Percentiles rank a stretch among this genome's conserved stretches.
phyloP scores from a whole-genome alignment of 2,329 filamentous ascomycete species.

The Neocucurbitaria cava region DNA sequence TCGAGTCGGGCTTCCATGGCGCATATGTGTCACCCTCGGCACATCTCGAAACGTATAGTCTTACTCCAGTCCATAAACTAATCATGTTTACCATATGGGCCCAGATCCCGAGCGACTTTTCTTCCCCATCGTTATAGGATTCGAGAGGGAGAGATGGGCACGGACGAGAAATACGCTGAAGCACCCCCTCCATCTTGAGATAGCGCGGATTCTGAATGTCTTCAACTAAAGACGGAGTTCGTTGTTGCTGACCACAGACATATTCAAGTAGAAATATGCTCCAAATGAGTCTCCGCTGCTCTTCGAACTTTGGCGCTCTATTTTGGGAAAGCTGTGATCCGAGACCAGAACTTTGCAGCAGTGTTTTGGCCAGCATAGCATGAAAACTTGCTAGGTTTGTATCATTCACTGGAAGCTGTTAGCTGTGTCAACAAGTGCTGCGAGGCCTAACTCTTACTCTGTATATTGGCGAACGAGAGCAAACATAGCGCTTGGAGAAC shows the following conservation, averaged over 20 bases:
- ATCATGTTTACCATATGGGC: neutral
- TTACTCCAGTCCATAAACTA: neutral
- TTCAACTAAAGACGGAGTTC: neutral
- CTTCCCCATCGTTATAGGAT: neutral
- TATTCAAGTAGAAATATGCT: neutral
- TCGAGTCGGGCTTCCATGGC: neutral
- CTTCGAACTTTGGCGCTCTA: neutral
- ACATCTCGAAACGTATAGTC: neutral
- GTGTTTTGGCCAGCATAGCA: neutral
- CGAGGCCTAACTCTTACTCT: neutral
- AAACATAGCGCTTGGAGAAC: slow-evolving; percentile 1
- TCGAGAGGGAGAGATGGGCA: neutral
- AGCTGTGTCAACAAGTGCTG: neutral
- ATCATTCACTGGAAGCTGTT: neutral
- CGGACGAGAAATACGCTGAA: neutral
- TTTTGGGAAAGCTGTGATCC: neutral
- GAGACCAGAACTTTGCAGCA: neutral
- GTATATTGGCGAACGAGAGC: neutral
- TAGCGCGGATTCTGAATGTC: neutral
- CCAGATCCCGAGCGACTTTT: neutral
- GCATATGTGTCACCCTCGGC: neutral
- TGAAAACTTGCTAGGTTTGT: neutral
- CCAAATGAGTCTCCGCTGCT: neutral
- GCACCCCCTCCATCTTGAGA: neutral
- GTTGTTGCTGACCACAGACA: neutral